Base-by-base conservation (phyloP, 2,329 filamentous ascomycete species). In the Albifimbria verrucaria region DNA sequence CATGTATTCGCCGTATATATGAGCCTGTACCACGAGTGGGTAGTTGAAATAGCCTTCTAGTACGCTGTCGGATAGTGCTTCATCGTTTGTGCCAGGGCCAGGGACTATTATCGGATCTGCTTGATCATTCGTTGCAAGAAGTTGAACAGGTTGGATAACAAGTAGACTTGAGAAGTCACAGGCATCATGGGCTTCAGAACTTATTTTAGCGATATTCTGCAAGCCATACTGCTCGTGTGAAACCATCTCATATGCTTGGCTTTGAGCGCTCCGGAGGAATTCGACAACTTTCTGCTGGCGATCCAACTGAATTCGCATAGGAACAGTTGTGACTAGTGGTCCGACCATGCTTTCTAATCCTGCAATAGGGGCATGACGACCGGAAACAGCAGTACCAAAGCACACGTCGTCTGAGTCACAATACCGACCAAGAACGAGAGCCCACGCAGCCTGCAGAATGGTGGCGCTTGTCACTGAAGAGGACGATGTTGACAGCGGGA, bases 171-270 rank as follows among this genome's bases (percentile, higher is more conserved):
- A 73, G 49, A 81, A 72, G 51, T 79, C 75, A 58, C 78, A 82
- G 3, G 79, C 79, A 55, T 78, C 70, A 15, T 75, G 69, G 5
- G 76, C 73, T 51, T 82, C 79, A 1, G 72, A 66, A 58, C 77
- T 79, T 11, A 83, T 64, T 20, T 75, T 72, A 10, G 80, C 77
- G 52, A 84, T 83, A 53, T 81, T 54, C 25, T 83, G 80, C 32
- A 83, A 66, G 9, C 80, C 81, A 43, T 79, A 72, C 61, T 88
- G 83, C 61, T 88, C 80, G 60, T 51, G 59, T 15, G 20, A 4
- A 15, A 47, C n/a, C 44, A 47, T 47, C 3, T 47, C 44, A 5
- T 12, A 25, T 7, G 44, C 44, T 26, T 47, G 44, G 1, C 9
- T 26, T 25, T 47, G 44, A 24, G 26, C 15, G n/a, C n/a, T 12